A percentile compares a stretch with the other conserved stretches of the same genome.
These are phyloP conservation scores for Besnoitia besnoiti DNA, from an alignment of 169 alveolate genomes.

Conservation along the genomic window DNA sequence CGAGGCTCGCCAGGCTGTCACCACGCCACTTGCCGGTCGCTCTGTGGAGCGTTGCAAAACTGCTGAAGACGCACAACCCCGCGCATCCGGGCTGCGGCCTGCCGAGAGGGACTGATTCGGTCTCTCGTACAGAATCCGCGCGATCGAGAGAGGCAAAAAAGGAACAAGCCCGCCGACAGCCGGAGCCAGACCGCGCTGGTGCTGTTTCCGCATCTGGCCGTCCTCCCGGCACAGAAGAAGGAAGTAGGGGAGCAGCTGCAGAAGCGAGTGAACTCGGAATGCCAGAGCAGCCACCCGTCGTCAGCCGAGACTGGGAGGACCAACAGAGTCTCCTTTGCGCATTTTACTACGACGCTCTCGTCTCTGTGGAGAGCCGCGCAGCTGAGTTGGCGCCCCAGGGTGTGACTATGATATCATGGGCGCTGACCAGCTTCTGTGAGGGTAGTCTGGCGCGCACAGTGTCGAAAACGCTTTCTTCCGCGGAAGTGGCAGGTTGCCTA, in stretches of 20 bases:
- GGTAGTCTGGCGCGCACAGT: background rate
- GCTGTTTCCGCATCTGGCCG: too few relatives aligned
- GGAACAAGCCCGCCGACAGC: too few relatives aligned
- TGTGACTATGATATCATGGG: background rate
- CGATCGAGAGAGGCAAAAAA: too few relatives aligned
- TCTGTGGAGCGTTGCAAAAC: conserved; percentile 26
- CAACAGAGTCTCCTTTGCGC: background rate
- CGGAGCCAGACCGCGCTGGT: too few relatives aligned
- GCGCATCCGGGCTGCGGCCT: too few relatives aligned
- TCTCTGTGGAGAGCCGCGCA: background rate
- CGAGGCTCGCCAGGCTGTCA: conserved; percentile 5
- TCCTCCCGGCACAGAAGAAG: too few relatives aligned
- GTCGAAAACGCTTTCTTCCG: background rate
- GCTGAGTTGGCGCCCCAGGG: conserved; percentile 4
- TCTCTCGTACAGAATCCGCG: too few relatives aligned
- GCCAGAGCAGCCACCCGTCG: too few relatives aligned
- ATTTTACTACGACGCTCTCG: background rate
- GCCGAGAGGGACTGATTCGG: too few relatives aligned
- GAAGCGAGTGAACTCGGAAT: too few relatives aligned
- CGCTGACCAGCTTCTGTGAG: background rate
- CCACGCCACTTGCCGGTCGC: conserved; percentile 15
- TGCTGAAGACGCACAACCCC: background rate
- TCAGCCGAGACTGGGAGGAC: background rate
- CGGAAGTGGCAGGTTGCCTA: background rate
- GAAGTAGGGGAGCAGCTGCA: too few relatives aligned